Percentiles rank a stretch among this genome's conserved stretches.
These are phyloP conservation scores for Seiridium unicorne DNA, from an alignment of 2,329 filamentous ascomycete genomes.

Conservation along the genomic window DNA sequence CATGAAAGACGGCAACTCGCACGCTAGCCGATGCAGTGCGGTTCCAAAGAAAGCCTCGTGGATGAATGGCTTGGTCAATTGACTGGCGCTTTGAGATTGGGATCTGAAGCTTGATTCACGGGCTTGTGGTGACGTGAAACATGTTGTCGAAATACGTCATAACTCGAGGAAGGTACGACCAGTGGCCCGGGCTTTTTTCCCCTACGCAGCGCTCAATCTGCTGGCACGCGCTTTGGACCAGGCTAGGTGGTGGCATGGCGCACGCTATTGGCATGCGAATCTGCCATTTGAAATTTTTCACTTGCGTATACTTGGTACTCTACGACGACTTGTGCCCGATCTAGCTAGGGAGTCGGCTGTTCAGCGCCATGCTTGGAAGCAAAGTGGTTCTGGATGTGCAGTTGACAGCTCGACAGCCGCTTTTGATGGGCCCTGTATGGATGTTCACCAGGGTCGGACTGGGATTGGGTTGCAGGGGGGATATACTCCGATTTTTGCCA, in stretches of 20 bases:
- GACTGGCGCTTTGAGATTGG: not conserved
- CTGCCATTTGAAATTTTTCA: not conserved
- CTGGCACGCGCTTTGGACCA: not conserved
- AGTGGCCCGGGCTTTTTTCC: not conserved
- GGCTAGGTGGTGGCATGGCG: not conserved
- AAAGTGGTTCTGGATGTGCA: not conserved
- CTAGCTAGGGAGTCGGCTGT: not conserved
- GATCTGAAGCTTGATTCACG: slow-evolving; percentile 7
- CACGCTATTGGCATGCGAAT: not conserved
- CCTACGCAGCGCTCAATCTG: not conserved
- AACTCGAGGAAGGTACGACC: not conserved
- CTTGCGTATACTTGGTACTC: not conserved
- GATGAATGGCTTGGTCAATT: not conserved
- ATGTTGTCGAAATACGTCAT: slow-evolving; percentile 10
- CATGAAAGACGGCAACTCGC: not conserved
- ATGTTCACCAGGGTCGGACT: not conserved
- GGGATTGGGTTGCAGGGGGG: too few relatives aligned
- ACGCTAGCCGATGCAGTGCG: not conserved
- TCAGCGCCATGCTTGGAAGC: not conserved
- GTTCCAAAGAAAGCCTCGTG: not conserved
- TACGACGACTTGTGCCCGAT: not conserved
- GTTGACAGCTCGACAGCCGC: not conserved
- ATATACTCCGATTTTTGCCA: not conserved
- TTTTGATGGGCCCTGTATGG: not conserved
- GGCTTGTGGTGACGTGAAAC: slow-evolving; percentile 12